phyloP scores from a whole-genome alignment of 2,329 filamentous ascomycete genomes.

The Davidsoniella virescens region DNA sequence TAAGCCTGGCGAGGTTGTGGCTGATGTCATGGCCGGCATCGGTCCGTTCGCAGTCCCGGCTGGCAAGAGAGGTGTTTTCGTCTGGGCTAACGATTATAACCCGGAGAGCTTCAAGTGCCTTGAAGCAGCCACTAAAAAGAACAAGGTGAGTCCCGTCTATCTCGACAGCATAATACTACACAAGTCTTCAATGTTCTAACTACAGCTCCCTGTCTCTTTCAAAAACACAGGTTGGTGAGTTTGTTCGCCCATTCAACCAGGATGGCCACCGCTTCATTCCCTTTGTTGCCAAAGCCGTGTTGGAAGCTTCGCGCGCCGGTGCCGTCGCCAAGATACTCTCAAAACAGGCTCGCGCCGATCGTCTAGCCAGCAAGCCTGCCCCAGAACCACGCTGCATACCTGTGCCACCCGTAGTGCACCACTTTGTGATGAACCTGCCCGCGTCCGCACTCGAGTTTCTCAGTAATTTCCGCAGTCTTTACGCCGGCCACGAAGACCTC shows the following conservation, averaged over 20 bases:
- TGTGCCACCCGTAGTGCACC: slow-evolving; percentile 63
- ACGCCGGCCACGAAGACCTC: slow-evolving; percentile 50
- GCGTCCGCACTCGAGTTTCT: slow-evolving; percentile 79
- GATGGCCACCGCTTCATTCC: slow-evolving; percentile 74
- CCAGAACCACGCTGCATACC: slow-evolving; percentile 26
- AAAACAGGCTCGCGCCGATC: slow-evolving; percentile 23
- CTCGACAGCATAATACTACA: slow-evolving; percentile 7
- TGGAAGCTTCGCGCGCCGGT: slow-evolving; percentile 31
- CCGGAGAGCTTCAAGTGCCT: slow-evolving; percentile 70
- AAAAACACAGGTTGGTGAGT: slow-evolving; percentile 37
- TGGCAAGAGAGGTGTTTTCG: slow-evolving; percentile 76
- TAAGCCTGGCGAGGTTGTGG: slow-evolving; percentile 71
- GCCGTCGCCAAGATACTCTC: slow-evolving; percentile 37
- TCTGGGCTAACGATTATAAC: slow-evolving; percentile 95
- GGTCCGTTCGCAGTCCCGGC: slow-evolving; percentile 89
- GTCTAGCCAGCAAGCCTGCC: slow-evolving; percentile 16
- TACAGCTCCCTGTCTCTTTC: background rate
- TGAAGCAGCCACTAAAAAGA: slow-evolving; percentile 50
- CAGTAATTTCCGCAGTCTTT: slow-evolving; percentile 56
- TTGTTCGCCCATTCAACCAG: slow-evolving; percentile 62
- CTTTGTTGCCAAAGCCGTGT: slow-evolving; percentile 44
- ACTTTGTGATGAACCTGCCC: slow-evolving; percentile 97
- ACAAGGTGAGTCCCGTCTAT: slow-evolving; percentile 46
- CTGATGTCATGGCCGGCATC: slow-evolving; percentile 94
- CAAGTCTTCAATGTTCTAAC: slow-evolving; percentile 3